Percentiles rank a stretch among this genome's conserved stretches.
These are phyloP conservation scores for Coemansia interrupta DNA, from an alignment of 192 early-diverging fungal species.

Conservation along the genomic window DNA sequence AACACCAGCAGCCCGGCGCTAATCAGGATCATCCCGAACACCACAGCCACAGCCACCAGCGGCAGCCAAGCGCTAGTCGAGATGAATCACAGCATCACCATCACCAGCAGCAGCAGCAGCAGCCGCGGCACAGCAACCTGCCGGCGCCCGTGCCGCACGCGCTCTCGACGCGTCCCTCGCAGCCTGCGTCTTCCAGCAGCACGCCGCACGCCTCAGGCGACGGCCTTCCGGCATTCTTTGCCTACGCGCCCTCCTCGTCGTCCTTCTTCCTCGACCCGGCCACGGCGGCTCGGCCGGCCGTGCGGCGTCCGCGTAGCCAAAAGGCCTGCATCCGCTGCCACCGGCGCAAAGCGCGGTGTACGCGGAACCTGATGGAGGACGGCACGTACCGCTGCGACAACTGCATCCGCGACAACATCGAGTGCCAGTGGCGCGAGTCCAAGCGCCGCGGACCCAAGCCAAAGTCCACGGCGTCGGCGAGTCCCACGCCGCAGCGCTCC, in stretches of 20 bases:
- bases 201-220: too few relatives aligned
- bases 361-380: slow-evolving; percentile 32
- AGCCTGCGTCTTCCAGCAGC: too few relatives aligned
- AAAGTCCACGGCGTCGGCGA: neutral
- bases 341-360: slow-evolving; percentile 37
- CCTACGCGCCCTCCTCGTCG: neutral
- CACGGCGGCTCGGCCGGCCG: slow-evolving; percentile 1
- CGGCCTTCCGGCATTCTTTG: too few relatives aligned
- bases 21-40: too few relatives aligned
- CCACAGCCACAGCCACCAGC: too few relatives aligned
- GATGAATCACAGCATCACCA: too few relatives aligned
- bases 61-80: too few relatives aligned
- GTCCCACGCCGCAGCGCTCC: neutral
- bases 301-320: slow-evolving; percentile 26
- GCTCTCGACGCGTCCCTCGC: too few relatives aligned
- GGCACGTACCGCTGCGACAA: slow-evolving; percentile 33
- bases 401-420: slow-evolving; percentile 31
- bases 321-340: slow-evolving; percentile 46
- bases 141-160: too few relatives aligned
- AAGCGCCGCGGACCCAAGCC: slow-evolving; percentile 33
- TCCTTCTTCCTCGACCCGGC: neutral
- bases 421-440: slow-evolving; percentile 31
- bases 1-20: too few relatives aligned
- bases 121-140: too few relatives aligned
- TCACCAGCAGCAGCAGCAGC: too few relatives aligned